Base-by-base conservation (phyloP, 768 basidiomycete species). In the Cytidiella melzeri region DNA sequence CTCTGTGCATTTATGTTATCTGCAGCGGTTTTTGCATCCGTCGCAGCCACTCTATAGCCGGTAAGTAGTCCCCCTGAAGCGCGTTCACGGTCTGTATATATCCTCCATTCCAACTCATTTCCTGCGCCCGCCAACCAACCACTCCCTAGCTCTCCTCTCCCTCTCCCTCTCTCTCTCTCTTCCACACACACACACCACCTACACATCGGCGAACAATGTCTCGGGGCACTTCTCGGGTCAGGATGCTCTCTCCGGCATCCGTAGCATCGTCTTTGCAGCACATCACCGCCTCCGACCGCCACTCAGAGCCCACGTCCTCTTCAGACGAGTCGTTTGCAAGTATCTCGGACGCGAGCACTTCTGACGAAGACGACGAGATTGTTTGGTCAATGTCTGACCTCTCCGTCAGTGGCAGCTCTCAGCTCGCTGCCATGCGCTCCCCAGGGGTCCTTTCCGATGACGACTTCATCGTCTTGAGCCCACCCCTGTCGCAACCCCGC, bases 391-490 rank as follows among this genome's bases (percentile, higher is more conserved):
- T 62, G 43, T 61, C 61, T 26, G 60, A 60, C 54, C 69, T 76
- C 36, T 70, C 71, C 25, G 59, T 48, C 24, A 64, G 61, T 27
- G 53, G 55, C 34, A 60, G 64, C 20, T 61, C 64, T 11, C 60
- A 46, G 57, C 57, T 15, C 34, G 63, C 62, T 11, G 61, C 63
- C 43, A 7, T 34, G 15, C 57, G 58, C 45, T 68, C 61, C 47
- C 53, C 58, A 21, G 61, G 51, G 42, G 55, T 61, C 23, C 63
- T 67, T 20, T 73, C 72, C 10, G 76, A 76, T 55, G 71, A 75
- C 41, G 79, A 80, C 48, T 78, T 74, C 58, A 73, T 80, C 43
- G 60, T 80, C 45, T 65, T 80, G 48, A 70, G 65, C 52, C 57
- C 64, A 64, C 70, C 36, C 59, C 60, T 46, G 47, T 48, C 44